These are phyloP conservation scores for Mycena kentingensis DNA, from an alignment of 768 basidiomycete genomes.

Conservation along the genomic window DNA sequence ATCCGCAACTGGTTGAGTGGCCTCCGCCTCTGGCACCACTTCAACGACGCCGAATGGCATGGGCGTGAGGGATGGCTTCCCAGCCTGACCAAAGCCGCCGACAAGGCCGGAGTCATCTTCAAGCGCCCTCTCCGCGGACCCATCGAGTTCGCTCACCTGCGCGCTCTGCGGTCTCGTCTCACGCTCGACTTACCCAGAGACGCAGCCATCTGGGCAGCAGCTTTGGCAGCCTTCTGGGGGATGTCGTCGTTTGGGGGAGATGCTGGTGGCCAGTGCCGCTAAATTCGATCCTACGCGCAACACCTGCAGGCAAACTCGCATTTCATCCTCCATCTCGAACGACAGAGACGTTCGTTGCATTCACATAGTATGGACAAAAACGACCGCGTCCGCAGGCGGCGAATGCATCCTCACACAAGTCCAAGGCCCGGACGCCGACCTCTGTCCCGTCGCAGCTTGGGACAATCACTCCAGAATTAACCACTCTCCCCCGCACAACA, in stretches of 20 bases:
- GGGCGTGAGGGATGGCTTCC: slow-evolving; percentile 9
- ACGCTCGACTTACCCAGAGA: background rate
- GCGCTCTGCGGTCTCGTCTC: background rate
- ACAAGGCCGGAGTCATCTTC: slow-evolving; percentile 4
- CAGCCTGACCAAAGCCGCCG: background rate
- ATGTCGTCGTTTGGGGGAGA: no score
- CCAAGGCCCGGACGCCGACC: no score
- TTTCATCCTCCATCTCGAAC: no score
- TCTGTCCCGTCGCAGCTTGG: no score
- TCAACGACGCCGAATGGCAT: slow-evolving; percentile 17
- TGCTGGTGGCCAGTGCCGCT: no score
- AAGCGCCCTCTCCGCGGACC: slow-evolving; percentile 5
- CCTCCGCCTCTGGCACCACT: background rate
- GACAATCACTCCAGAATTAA: no score
- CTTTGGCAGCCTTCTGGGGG: slow-evolving; percentile 13
- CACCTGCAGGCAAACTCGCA: no score
- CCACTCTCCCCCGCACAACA: no score
- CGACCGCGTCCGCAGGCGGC: background rate
- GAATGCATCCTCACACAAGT: slow-evolving; percentile 1
- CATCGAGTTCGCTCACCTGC: slow-evolving; percentile 1
- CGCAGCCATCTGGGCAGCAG: slow-evolving; percentile 14
- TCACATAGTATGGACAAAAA: no score
- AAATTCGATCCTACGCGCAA: no score
- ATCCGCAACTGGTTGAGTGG: slow-evolving; percentile 16
- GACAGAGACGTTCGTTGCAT: no score